Base-by-base conservation (phyloP, 164 flowering plant genomes). In the Magnolia officinalis region DNA sequence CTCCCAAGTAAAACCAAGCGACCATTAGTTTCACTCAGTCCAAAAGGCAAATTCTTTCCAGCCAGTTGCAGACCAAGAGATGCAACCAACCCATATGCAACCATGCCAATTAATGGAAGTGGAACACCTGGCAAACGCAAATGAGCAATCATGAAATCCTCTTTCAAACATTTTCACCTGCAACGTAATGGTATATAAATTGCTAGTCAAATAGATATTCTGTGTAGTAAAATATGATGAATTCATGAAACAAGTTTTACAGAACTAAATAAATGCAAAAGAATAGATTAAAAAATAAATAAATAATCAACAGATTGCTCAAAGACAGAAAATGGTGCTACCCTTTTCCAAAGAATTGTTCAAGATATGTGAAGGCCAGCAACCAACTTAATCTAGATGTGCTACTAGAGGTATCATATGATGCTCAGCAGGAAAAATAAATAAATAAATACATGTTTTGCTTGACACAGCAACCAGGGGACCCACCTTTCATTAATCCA, bases 21-120 rank as follows among this genome's bases (percentile, higher is more conserved):
- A 58, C 86, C 94, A 82, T 79, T 80, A 58, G 80, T 81, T 85
- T 88, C 89, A 72, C 73, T 76, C 9, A 92, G 73, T 66, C 87
- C 90, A 74, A 87, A 84, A 49, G 87, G 88, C 67, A 84, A 81
- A 16, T 74, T 81, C 82, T 88, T 86, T 79, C 77, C 79, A 23
- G 85, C 77, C 80, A 92, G 83, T 80, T 86, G 89, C 45, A 91
- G 71, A 77, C 94, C 86, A 77, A 96, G 85, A 24, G 77, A 20
- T 8, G 90, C 84, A 51, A 92, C 92, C 10, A 87, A 74, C 13
- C 98, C 96, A 81, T 96, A 96, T 23, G 94, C 89, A 72, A 87
- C 70, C 93, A 96, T 86, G 74, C 99, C 99, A 83, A 96, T 75
- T 71, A 89, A 82, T 24, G 99, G 94, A 77, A 96, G 98, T 74